Base-by-base conservation (phyloP, 2,329 filamentous ascomycete genomes). In the Aspergillus tubingensis region DNA sequence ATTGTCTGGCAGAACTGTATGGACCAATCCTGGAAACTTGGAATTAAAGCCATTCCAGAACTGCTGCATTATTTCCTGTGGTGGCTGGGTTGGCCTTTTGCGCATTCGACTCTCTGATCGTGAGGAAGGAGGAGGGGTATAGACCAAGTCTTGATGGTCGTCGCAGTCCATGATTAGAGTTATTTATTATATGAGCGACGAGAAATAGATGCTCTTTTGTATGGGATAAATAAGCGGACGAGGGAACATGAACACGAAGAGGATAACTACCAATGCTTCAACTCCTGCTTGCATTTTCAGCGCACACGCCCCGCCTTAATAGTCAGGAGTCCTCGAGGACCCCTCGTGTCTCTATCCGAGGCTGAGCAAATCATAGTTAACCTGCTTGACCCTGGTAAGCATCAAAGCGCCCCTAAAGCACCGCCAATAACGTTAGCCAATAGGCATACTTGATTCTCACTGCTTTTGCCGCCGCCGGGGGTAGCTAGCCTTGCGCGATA, bases 1-100 rank as follows among this genome's bases (percentile, higher is more conserved):
- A 65, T 89, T 90, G 59, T 86, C 84, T 0, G 90, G 90, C 11
- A 93, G 82, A 48, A 92, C 82, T 1, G 86, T 88, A 30, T 87
- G 89, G 21, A 89, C 87, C 79, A 91, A 91, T 15, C 90, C 89
- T 0, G 89, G 90, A 25, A 83, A 83, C 69, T 88, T 90, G 54
- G 87, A 86, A 13, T 83, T 88, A 67, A 92, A 91, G 59, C 86
- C 87, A 55, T 81, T 76, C 90, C 90, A 93, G 71, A 92, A 92
- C 62, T 89, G 84, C 65, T 91, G 85, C 59, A 93, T 85, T 25
- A 80, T 82, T 60, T 86, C 82, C 72, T 93, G 90, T 0, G 90
- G 89, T 7, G 86, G 77, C 68, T 85, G 82, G 67, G 82, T 84
- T 52, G 67, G 61, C 56, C 76, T 78, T 39, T 61, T 67, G 7